Base-by-base conservation (phyloP, 2,329 filamentous ascomycete species). In the Colletotrichum magnum region DNA sequence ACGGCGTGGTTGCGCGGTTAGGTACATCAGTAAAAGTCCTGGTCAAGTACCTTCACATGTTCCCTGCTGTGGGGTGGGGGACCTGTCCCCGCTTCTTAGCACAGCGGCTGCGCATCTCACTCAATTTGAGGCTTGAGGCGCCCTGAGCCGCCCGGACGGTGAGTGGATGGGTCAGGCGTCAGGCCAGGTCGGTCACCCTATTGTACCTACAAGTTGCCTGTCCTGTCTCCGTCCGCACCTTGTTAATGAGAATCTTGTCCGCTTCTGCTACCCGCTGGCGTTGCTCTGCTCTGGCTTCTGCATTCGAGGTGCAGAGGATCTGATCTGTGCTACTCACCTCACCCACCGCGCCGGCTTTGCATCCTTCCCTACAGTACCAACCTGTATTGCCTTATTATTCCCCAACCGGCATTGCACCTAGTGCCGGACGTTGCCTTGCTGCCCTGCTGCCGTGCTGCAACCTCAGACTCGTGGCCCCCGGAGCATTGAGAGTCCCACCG, bases 401-500 rank as follows among this genome's bases (percentile, higher is more conserved):
- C 47, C 58, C 58, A 21, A 32, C 58, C 54, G 47, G 66, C 66
- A 59, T 54, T 58, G 60, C 36, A 48, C 41, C 32, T 24, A 39
- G 45, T 10, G 32, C 54, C 54, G 43, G 48, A 59, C 54, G 61
- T 64, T 65, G 41, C 54, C 48, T 64, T 53, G 56, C 56, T 51
- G 18, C 10, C 43, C 50, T 64, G 45, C 39, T 51, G 18, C 10
- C 43, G 43, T 64, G 45, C 39, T 45, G 43, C 53, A 52, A 36
- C 24, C 52, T 64, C 39, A 56, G 56, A 53, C 52, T 69, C 45
- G 45, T 51, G 62, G 56, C 45, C 45, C 48, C 48, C 51, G 21
- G 62, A 57, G 67, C 62, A 70, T 68, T 70, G 58, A 70, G 39
- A 58, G 64, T 68, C 58, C 52, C 68, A 70, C 64, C 47, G 54